Percentiles rank a stretch among this genome's conserved stretches.
Conservation (phyloP, 352 stramenopile species). For the Peronospora belbahrii region DNA sequence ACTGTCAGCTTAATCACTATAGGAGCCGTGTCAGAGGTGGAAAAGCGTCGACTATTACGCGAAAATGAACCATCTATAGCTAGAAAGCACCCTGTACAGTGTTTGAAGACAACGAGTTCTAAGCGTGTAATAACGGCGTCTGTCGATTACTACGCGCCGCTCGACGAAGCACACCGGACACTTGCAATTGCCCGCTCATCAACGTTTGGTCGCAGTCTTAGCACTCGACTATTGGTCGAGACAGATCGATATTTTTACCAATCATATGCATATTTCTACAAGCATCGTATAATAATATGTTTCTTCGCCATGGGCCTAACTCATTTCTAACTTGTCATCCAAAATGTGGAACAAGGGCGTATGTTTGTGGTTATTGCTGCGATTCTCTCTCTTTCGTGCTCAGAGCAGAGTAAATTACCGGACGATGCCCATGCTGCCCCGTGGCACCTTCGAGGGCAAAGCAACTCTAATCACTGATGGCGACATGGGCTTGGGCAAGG, state of each 20-base stretch:
- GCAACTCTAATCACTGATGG: constrained; percentile 93
- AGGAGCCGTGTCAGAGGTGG: constrained; percentile 14
- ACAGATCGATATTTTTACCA: background rate
- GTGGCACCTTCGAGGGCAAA: constrained; percentile 58
- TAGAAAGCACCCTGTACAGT: constrained; percentile 6
- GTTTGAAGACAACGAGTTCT: background rate
- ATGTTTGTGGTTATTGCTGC: background rate
- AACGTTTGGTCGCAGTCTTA: constrained; percentile 1
- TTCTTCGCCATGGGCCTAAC: too few species aligned
- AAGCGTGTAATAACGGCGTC: background rate
- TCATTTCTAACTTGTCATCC: constrained; percentile 6
- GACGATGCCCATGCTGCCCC: constrained; percentile 53
- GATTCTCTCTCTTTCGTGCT: constrained; percentile 3
- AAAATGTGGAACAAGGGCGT: constrained; percentile 15
- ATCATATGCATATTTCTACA: background rate
- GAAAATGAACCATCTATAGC: constrained; percentile 5
- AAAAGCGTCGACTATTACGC: constrained; percentile 28
- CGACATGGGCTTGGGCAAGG: constrained; percentile 91
- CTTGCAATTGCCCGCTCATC: constrained; percentile 1
- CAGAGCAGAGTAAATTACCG: constrained; percentile 20
- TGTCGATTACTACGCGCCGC: background rate
- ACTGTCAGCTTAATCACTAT: constrained; percentile 26
- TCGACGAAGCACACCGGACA: constrained; percentile 7
- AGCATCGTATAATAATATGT: background rate
- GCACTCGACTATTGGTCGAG: constrained; percentile 7